Evolutionary conservation across 371 early-diverging fungal species (phyloP), one percentile per base, ranked within the genome.

Genomic region (Funneliformis caledonium): DNA sequence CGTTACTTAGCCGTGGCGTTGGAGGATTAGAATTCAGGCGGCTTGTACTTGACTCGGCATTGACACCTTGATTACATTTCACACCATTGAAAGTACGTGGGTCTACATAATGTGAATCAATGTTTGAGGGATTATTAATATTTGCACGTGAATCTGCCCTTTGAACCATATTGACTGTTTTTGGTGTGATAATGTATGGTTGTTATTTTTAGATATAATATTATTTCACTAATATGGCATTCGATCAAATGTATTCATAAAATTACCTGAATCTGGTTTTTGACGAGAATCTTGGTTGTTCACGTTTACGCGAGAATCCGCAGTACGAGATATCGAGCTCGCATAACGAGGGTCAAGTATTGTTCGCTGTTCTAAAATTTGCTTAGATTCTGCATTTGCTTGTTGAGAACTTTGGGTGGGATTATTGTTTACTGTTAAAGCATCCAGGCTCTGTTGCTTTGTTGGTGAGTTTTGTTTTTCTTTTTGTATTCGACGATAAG

Each of bases 391-490:
- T 4, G 47, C 1, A 10, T 56, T 56, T 56, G 22, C 16, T 70
- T 11, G 22, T 70, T 43, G 42, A 70, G 42, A 2, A 12, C 37
- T 45, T 37, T 70, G 70, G 22, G 70, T 19, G 19, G 43, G 22
- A 3, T 12, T 70, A 70, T 45, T 70, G n/a, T 43, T 43, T 43
- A n/a, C 43, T 4, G 43, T 22, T n/a, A 45, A 22, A 22, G 22
- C 45, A 70, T 70, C 70, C 2, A n/a, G 9, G 5, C 70, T 37
- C 22, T 37, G 22, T 37, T 22, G 43, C 2, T 45, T 26, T 52
- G n/a, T 72, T 1, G 48, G 72, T 16, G 72, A 47, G 16, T 5
- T 52, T 43, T 72, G 72, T 31, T 72, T 72, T 31, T 72, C 72
- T 22, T 72, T 72, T 26, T 22, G 33, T 48, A 50, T 11, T 10